These are phyloP conservation scores for Penicillium nordicum DNA, from an alignment of 2,329 filamentous ascomycete species.

Conservation along the genomic window DNA sequence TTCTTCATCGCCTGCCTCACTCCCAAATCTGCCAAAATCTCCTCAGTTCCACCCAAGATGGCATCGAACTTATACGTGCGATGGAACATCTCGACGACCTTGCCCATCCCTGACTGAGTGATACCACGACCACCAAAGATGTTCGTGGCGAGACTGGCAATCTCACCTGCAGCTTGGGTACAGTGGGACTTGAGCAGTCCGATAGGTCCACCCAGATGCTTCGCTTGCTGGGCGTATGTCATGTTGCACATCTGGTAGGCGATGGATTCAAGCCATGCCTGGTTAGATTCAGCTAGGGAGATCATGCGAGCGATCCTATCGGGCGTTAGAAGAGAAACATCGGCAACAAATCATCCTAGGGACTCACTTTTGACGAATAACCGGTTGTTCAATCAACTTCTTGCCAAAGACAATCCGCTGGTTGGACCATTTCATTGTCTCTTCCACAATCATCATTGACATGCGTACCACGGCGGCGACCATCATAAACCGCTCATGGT, in stretches of 20 bases:
- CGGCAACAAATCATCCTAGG: not conserved
- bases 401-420: conserved; percentile 82
- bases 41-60: conserved; percentile 76
- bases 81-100: conserved; percentile 78
- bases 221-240: conserved; percentile 72
- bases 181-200: conserved; percentile 75
- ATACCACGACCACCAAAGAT: conserved; percentile 81
- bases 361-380: conserved; percentile 70
- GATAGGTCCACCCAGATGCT: conserved; percentile 74
- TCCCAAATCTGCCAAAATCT: conserved; percentile 75
- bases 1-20: conserved; percentile 79
- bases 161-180: conserved; percentile 74
- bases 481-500: conserved; percentile 82
- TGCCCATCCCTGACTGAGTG: conserved; percentile 79
- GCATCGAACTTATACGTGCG: conserved; percentile 79
- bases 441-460: conserved; percentile 69
- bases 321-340: not conserved
- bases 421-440: conserved; percentile 84
- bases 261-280: conserved; percentile 79
- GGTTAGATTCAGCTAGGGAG: conserved; percentile 72
- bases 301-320: conserved; percentile 79
- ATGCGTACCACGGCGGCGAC: conserved; percentile 62
- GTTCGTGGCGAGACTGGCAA: conserved; percentile 78
- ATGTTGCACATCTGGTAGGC: conserved; percentile 87
- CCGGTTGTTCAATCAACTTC: conserved; percentile 76